Percentiles rank a stretch among this genome's conserved stretches.
phyloP scores from a whole-genome alignment of 495 filamentous ascomycete genomes.

The Aspergillus nanangensis region DNA sequence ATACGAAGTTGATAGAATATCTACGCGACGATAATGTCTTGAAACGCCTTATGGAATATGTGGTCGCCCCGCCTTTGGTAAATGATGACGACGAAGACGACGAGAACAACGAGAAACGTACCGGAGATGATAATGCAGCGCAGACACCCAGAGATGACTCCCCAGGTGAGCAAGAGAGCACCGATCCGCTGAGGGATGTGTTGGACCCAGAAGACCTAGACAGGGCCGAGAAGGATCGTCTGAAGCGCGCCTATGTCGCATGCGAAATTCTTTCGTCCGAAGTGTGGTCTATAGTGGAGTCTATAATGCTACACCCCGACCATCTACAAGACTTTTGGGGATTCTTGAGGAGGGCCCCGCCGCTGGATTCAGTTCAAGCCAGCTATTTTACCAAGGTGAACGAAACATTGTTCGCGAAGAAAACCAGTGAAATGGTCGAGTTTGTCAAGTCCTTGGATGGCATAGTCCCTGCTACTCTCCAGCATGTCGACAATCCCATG shows the following conservation, averaged over 20 bases:
- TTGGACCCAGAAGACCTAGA: slow-evolving; percentile 58
- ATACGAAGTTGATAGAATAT: slow-evolving; percentile 96
- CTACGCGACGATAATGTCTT: slow-evolving; percentile 84
- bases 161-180: slow-evolving; percentile 37
- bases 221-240: slow-evolving; percentile 76
- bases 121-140: slow-evolving; percentile 37
- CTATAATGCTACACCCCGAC: slow-evolving; percentile 77
- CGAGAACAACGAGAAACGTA: slow-evolving; percentile 47
- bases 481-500: slow-evolving; percentile 96
- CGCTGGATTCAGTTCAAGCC: slow-evolving; percentile 87
- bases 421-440: slow-evolving; percentile 92
- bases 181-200: slow-evolving; percentile 43
- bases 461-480: slow-evolving; percentile 77
- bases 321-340: slow-evolving; percentile 84
- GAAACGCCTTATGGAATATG: slow-evolving; percentile 84
- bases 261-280: slow-evolving; percentile 94
- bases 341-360: slow-evolving; percentile 73
- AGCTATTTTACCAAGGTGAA: slow-evolving; percentile 99
- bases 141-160: slow-evolving; percentile 27
- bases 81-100: slow-evolving; percentile 61
- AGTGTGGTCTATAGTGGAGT: slow-evolving; percentile 92
- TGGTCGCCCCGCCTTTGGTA: slow-evolving; percentile 68
- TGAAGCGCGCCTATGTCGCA: slow-evolving; percentile 86
- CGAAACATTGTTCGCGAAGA: slow-evolving; percentile 91
- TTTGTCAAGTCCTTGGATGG: slow-evolving; percentile 79